Conservation (phyloP, 176 grass and related monocot species). For the Rhipidocladum racemiflorum region DNA sequence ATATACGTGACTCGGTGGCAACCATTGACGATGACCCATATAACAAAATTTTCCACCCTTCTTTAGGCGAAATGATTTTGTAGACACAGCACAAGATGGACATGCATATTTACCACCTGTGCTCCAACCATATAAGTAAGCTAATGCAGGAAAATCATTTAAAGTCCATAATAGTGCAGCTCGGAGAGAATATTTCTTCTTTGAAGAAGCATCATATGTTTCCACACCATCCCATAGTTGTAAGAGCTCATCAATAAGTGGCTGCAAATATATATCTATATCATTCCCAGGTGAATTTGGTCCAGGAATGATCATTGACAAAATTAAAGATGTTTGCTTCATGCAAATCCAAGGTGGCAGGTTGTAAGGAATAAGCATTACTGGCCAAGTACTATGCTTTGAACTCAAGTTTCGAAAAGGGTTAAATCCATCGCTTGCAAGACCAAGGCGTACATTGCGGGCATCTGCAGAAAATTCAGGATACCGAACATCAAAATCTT, state of each 20-base stretch:
- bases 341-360: slow-evolving; percentile 8
- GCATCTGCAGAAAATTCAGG: background rate
- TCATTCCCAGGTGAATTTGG: background rate
- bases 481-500: background rate
- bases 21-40: background rate
- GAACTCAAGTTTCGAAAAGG: slow-evolving; percentile 7
- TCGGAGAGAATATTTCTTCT: slow-evolving; percentile 6
- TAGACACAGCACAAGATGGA: background rate
- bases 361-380: slow-evolving; percentile 22
- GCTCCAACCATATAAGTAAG: slow-evolving; percentile 19
- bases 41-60: background rate
- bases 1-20: background rate
- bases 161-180: slow-evolving; percentile 32
- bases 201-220: slow-evolving; percentile 20
- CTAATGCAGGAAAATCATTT: slow-evolving; percentile 40
- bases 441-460: background rate
- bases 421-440: background rate
- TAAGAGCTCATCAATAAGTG: background rate
- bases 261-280: background rate
- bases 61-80: background rate
- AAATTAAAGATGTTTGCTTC: slow-evolving; percentile 14
- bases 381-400: slow-evolving; percentile 15
- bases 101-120: background rate
- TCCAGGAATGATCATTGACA: slow-evolving; percentile 7
- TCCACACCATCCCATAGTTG: background rate